phyloP scores from a whole-genome alignment of 192 early-diverging fungal species.

The Coemansia asiatica region DNA sequence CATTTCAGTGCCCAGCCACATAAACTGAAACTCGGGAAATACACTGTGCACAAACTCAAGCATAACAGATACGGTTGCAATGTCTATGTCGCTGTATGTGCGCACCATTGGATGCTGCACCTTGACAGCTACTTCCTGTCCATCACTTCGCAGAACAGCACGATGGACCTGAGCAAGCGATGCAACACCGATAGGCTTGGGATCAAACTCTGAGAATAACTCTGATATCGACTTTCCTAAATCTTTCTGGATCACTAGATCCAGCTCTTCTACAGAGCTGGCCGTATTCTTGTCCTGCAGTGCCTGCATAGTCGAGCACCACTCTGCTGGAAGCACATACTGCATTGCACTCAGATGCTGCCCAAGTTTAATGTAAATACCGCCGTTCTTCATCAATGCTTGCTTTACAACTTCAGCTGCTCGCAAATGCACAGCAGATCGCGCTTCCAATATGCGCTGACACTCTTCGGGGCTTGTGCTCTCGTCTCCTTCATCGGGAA shows the following conservation, averaged over 20 bases:
- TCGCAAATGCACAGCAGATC: constrained; percentile 63
- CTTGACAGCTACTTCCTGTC: constrained; percentile 87
- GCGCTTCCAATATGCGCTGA: constrained; percentile 13
- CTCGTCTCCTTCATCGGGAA: constrained; percentile 17
- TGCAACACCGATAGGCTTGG: constrained; percentile 85
- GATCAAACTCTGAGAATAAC: constrained; percentile 77
- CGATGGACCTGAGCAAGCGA: constrained; percentile 92
- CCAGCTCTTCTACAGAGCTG: constrained; percentile 69
- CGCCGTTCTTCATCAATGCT: constrained; percentile 68
- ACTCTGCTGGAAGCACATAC: constrained; percentile 87
- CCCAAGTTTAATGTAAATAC: constrained; percentile 88
- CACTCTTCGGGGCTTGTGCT: constrained; percentile 22
- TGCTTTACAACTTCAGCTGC: constrained; percentile 64
- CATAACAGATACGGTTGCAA: constrained; percentile 67
- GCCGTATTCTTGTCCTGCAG: constrained; percentile 84
- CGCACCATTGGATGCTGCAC: constrained; percentile 86
- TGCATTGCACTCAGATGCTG: constrained; percentile 82
- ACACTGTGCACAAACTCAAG: constrained; percentile 64
- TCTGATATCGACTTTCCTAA: constrained; percentile 63
- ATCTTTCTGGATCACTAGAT: constrained; percentile 68
- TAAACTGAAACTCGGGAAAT: constrained; percentile 91
- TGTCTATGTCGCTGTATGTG: constrained; percentile 76
- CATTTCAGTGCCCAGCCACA: constrained; percentile 89
- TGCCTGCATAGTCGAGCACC: constrained; percentile 79
- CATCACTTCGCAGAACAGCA: constrained; percentile 63